Conservation (phyloP, 2,329 filamentous ascomycete species). For the Botryotinia globosa region DNA sequence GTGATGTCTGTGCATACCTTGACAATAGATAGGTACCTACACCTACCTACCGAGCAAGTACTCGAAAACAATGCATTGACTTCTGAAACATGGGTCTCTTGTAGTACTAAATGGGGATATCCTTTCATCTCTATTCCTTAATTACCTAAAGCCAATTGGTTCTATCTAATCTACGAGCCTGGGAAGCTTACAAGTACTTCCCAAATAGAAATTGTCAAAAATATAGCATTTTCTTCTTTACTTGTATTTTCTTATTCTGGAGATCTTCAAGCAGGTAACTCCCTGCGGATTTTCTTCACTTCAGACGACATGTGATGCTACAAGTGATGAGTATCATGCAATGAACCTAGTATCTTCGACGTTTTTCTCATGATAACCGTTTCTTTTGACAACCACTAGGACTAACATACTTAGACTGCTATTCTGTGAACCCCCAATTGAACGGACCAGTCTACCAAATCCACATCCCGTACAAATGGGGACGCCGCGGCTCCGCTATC, state of each 20-base stretch:
- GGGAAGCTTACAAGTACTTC: background rate
- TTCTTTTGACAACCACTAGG: background rate
- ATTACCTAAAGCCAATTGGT: background rate
- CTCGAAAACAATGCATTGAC: constrained; percentile 1
- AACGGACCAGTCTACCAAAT: background rate
- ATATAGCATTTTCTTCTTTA: background rate
- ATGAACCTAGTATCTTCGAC: background rate
- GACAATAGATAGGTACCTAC: too few relatives aligned
- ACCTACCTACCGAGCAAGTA: background rate
- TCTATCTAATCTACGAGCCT: background rate
- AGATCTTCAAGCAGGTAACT: background rate
- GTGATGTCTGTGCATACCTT: constrained; percentile 7
- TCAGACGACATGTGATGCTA: constrained; percentile 3
- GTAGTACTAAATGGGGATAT: background rate
- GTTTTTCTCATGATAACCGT: background rate
- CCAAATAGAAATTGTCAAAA: constrained; percentile 10
- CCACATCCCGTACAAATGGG: constrained; percentile 20
- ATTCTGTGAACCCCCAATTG: background rate
- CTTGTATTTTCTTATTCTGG: background rate
- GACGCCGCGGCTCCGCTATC: constrained; percentile 23
- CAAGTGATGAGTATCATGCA: background rate
- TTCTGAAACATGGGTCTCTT: background rate
- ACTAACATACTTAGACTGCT: background rate
- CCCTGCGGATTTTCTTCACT: background rate
- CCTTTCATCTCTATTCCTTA: background rate